Percentiles rank a stretch among this genome's conserved stretches.
These are phyloP conservation scores for Spirogloea muscicola DNA, from an alignment of 139 green algal species.

Conservation along the genomic window DNA sequence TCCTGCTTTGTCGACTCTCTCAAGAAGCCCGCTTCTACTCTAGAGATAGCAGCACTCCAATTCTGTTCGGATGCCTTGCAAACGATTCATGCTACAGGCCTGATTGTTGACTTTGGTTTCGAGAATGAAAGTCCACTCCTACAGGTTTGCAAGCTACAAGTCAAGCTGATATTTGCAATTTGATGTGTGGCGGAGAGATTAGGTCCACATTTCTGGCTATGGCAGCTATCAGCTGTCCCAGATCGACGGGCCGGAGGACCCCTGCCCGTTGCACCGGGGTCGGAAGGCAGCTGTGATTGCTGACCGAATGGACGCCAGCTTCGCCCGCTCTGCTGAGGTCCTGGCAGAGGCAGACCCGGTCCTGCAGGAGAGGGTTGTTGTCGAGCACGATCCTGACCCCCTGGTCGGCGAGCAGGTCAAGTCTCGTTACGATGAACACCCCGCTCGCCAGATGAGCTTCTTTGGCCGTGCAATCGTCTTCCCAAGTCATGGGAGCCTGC, in stretches of 20 bases:
- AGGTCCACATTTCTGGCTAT: conserved; percentile 36
- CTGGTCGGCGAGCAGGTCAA: conserved; percentile 38
- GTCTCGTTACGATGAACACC: too few species aligned
- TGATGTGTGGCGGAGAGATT: too few species aligned
- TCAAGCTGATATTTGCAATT: too few species aligned
- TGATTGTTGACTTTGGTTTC: not conserved
- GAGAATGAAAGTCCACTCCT: too few species aligned
- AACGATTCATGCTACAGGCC: not conserved
- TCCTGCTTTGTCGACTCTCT: too few species aligned
- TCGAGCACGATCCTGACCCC: conserved; percentile 29
- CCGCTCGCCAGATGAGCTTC: too few species aligned
- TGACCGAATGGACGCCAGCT: not conserved
- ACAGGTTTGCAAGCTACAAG: not conserved
- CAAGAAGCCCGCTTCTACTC: too few species aligned
- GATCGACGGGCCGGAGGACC: conserved; percentile 33
- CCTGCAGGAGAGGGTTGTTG: conserved; percentile 16
- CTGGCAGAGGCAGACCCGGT: conserved; percentile 5
- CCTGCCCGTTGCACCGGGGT: conserved; percentile 9
- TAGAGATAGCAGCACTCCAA: not conserved
- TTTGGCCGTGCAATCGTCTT: too few species aligned
- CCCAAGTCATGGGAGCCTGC: too few species aligned
- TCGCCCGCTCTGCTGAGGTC: not conserved
- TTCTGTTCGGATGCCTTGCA: not conserved
- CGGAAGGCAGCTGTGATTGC: not conserved
- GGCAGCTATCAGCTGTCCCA: conserved; percentile 39